Evolutionary conservation across 2,329 filamentous ascomycete genomes (phyloP), one percentile per base, ranked within the genome.

Genomic region (Xylariaceae sp.): DNA sequence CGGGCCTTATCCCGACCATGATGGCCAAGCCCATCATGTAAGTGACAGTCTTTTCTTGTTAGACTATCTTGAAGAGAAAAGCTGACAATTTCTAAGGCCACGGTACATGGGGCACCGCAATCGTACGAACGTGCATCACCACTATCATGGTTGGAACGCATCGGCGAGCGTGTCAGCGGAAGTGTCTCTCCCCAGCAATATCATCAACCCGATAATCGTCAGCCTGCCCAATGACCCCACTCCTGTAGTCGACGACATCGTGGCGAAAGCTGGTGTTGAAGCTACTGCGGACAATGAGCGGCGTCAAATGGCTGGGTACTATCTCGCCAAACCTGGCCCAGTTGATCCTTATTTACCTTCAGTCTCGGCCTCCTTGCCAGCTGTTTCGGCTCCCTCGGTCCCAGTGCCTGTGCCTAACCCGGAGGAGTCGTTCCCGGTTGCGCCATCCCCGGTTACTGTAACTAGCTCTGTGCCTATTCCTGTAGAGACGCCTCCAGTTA

Each of bases 21-120:
- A 46, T 62, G 52, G 59, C 60, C 17, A 60, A 54, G 40, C 59
- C 59, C 36, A 58, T 62, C 43, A 32, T 42, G 58, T 61, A 55
- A 56, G 56, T 27, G 27, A 38, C 27, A n/a, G 25, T 4, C 35
- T 25, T 14, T 5, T 27, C 3, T 17, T 35, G 21, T n/a, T n/a
- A n/a, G n/a, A n/a, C n/a, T n/a, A n/a, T 3, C 1, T 6, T 1
- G n/a, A 2, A 19, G 6, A 2, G 39, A 17, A 12, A 34, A 37
- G 36, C 47, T 5, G 47, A 41, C 11, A 19, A 7, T 2, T 7
- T 14, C 29, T 37, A 34, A 6, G 53, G 54, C 21, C 22, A 34
- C 3, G 11, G 21, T 2, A 17, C 16, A 22, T 37, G 34, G 34
- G n/a, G 12, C 22, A 21, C n/a, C 7, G 19, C 17, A 37, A 43